phyloP scores from a whole-genome alignment of 331 rosid species.

The Cucumis variabilis region DNA sequence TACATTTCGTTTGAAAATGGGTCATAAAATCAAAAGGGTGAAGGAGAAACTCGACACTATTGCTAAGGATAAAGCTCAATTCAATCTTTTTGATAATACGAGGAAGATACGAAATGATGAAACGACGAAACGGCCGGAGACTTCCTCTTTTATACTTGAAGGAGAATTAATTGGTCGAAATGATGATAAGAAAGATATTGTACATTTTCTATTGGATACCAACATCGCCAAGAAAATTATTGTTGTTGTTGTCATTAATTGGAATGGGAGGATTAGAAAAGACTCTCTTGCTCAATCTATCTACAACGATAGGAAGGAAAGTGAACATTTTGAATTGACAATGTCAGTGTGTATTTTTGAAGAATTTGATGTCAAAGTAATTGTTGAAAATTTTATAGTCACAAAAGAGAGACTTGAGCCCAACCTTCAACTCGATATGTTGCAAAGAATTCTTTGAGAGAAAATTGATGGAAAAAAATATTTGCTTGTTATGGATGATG shows the following conservation, averaged over 20 bases:
- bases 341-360: slow-evolving; percentile 23
- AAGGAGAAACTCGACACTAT: no score
- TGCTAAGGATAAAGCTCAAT: no score
- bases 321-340: background rate
- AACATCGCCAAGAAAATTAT: background rate
- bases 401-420: background rate
- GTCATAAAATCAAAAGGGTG: no score
- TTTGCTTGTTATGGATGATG: no score
- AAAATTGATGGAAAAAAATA: background rate
- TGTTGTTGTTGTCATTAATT: slow-evolving; percentile 6
- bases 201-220: background rate
- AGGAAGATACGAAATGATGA: no score
- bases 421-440: background rate
- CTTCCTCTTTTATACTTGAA: no score
- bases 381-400: background rate
- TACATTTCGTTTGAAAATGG: no score
- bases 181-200: no score
- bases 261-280: slow-evolving; percentile 43
- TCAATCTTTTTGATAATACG: no score
- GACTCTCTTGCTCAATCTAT: slow-evolving; percentile 29
- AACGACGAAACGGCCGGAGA: no score
- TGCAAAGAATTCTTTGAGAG: background rate
- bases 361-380: background rate
- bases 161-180: no score
- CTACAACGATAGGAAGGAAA: background rate